phyloP scores from a whole-genome alignment of 768 basidiomycete genomes.

The Kwoniella pini region DNA sequence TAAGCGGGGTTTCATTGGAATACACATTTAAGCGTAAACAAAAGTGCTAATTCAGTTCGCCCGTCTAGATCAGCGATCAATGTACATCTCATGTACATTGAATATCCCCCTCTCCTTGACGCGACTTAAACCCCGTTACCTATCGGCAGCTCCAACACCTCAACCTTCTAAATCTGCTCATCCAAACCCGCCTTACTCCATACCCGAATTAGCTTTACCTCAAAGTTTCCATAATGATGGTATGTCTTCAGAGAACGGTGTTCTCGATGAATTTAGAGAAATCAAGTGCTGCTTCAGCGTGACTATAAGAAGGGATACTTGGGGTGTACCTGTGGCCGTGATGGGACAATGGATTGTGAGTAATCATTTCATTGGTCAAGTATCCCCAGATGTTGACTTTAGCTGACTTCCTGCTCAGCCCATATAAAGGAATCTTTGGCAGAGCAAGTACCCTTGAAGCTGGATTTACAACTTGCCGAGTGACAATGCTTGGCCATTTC shows the following conservation, averaged over 20 bases:
- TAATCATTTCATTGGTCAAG: too few relatives aligned
- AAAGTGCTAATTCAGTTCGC: too few relatives aligned
- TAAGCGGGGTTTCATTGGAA: too few relatives aligned
- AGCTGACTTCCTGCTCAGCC: too few relatives aligned
- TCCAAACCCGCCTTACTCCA: neutral
- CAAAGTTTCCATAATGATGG: constrained; percentile 17
- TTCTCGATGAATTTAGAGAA: constrained; percentile 37
- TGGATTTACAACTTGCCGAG: too few relatives aligned
- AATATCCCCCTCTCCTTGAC: constrained; percentile 48
- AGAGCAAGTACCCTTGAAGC: too few relatives aligned
- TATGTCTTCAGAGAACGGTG: constrained; percentile 4
- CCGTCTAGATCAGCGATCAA: constrained; percentile 40
- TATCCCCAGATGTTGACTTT: too few relatives aligned
- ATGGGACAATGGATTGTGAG: constrained; percentile 53
- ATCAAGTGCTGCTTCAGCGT: constrained; percentile 55
- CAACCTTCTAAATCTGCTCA: constrained; percentile 16
- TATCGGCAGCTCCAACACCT: constrained; percentile 23
- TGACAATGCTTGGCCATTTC: too few relatives aligned
- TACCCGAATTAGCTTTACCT: constrained; percentile 23
- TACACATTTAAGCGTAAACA: too few relatives aligned
- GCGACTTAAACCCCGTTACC: constrained; percentile 27
- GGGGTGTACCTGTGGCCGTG: constrained; percentile 53
- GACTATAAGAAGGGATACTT: constrained; percentile 55
- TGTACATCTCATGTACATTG: constrained; percentile 48
- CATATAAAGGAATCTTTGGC: too few relatives aligned